Evolutionary conservation across 306 rosid species (phyloP).

Genomic region (Fagus sylvatica): DNA sequence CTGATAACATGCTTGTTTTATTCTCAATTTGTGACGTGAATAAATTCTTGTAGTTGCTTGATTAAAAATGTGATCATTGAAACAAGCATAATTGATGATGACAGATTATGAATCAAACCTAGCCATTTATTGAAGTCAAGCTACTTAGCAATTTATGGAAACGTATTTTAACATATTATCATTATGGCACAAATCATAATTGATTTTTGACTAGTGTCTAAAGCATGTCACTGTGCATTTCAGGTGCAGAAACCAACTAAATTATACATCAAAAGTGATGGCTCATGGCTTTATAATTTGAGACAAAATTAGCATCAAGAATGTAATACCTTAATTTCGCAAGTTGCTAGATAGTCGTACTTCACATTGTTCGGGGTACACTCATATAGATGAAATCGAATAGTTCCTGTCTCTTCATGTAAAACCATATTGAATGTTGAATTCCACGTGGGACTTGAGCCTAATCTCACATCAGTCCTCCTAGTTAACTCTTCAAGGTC

Average conservation of each 20-base stretch:
- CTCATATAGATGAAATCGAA: conserved; percentile 79
- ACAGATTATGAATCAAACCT: background rate
- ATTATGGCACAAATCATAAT: background rate
- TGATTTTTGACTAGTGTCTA: background rate
- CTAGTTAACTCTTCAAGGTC: conserved; percentile 82
- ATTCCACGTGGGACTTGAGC: conserved; percentile 86
- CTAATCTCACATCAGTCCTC: conserved; percentile 61
- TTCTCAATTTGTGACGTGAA: background rate
- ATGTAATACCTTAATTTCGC: conserved; percentile 84
- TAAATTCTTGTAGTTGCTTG: conserved; percentile 7
- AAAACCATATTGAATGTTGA: conserved; percentile 92
- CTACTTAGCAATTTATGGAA: background rate
- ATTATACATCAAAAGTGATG: background rate
- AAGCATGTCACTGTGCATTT: background rate
- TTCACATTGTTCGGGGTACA: conserved; percentile 63
- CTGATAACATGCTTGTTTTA: background rate
- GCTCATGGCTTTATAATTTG: background rate
- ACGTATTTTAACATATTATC: background rate
- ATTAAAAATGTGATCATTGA: conserved; percentile 14
- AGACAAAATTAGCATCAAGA: background rate
- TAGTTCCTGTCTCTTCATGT: conserved; percentile 71
- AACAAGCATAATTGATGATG: background rate
- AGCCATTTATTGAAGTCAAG: conserved; percentile 1
- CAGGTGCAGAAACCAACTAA: background rate
- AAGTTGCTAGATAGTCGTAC: conserved; percentile 80